These are phyloP conservation scores for Polyporus arcularius DNA, from an alignment of 768 basidiomycete species.

Conservation along the genomic window DNA sequence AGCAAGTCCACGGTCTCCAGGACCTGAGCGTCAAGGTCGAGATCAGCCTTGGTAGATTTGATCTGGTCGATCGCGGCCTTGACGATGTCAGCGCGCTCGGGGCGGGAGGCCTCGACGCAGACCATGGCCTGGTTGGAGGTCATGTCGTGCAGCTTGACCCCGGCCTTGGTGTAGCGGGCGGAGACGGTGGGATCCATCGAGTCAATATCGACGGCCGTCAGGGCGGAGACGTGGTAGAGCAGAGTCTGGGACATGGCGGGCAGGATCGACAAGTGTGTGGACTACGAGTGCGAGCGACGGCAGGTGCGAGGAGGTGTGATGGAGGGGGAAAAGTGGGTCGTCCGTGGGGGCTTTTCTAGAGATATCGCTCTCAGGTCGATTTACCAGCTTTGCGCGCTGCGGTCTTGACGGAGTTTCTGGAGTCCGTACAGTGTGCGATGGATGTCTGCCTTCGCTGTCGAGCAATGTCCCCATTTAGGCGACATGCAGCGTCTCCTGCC, in stretches of 20 bases:
- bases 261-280: no score
- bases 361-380: no score
- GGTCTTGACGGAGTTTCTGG: no score
- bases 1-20: conserved; percentile 41
- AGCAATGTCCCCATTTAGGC: no score
- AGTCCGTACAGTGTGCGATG: no score
- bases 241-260: conserved; percentile 24
- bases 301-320: no score
- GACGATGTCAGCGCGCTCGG: conserved; percentile 36
- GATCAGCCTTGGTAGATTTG: conserved; percentile 13
- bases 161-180: conserved; percentile 31
- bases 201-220: conserved; percentile 47
- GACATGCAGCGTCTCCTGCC: no score
- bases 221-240: conserved; percentile 39
- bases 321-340: no score
- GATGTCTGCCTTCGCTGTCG: no score
- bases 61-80: conserved; percentile 32
- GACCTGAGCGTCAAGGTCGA: conserved; percentile 29
- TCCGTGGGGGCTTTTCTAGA: no score
- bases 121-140: conserved; percentile 53
- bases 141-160: conserved; percentile 42
- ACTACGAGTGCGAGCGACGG: no score
- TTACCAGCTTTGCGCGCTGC: no score
- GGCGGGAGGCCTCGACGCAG: conserved; percentile 34
- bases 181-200: conserved; percentile 50